phyloP scores from a whole-genome alignment of 2,329 filamentous ascomycete species.

The Fusarium graminum region DNA sequence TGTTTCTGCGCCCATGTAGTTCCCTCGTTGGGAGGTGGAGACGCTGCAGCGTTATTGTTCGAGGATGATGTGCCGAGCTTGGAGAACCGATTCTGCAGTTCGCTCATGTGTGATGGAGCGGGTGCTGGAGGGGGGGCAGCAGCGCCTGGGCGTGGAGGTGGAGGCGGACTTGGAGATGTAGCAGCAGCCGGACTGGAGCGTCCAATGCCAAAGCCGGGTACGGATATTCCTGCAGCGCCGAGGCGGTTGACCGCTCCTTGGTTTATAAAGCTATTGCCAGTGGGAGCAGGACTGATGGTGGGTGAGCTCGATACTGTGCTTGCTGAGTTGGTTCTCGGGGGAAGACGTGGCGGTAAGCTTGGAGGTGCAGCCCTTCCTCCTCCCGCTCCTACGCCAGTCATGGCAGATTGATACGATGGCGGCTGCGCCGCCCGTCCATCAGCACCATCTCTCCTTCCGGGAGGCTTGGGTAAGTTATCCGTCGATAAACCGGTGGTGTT shows the following conservation, averaged over 20 bases:
- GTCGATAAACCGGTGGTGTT: slow-evolving; percentile 80
- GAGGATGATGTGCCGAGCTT: slow-evolving; percentile 59
- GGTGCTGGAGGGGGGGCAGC: slow-evolving; percentile 36
- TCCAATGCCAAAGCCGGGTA: slow-evolving; percentile 82
- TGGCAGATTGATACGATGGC: slow-evolving; percentile 50
- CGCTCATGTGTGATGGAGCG: slow-evolving; percentile 65
- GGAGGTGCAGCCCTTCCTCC: slow-evolving; percentile 58
- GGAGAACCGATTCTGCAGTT: slow-evolving; percentile 77
- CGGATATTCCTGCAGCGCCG: slow-evolving; percentile 79
- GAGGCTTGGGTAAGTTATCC: slow-evolving; percentile 77
- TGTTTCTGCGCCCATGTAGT: slow-evolving; percentile 76
- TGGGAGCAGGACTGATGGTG: slow-evolving; percentile 41
- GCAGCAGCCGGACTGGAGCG: slow-evolving; percentile 50
- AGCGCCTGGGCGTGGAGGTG: slow-evolving; percentile 46
- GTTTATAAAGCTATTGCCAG: slow-evolving; percentile 57
- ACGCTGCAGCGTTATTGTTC: slow-evolving; percentile 28
- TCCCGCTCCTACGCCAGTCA: slow-evolving; percentile 47
- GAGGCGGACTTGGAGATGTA: slow-evolving; percentile 47
- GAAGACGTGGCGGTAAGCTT: slow-evolving; percentile 77
- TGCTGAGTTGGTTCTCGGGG: slow-evolving; percentile 61
- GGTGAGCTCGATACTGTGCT: slow-evolving; percentile 44
- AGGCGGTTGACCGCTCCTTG: slow-evolving; percentile 74
- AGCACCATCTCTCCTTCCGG: slow-evolving; percentile 64
- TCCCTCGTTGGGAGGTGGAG: slow-evolving; percentile 59
- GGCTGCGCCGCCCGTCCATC: slow-evolving; percentile 53